Evolutionary conservation across 1,139 yeast species (phyloP), one percentile per base, ranked within the genome.

Genomic region (Debaryomyces psychrophilus): DNA sequence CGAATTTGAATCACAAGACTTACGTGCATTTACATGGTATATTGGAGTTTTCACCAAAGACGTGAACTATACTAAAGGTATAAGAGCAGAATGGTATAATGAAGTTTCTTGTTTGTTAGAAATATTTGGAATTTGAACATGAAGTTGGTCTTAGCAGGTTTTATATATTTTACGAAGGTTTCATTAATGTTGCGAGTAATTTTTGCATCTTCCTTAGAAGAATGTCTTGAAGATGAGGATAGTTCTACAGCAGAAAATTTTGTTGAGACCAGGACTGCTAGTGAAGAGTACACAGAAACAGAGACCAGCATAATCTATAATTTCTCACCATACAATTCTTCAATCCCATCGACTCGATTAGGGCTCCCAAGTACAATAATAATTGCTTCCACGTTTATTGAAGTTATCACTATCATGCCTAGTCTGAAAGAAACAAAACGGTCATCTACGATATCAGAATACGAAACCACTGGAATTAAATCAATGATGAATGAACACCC

Each of bases 71-170:
- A 4, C 11, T 11, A 14, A 14, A 14, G 7, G 14, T 33, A 33
- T 33, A 33, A 33, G 36, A 35, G 22, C 12, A 23, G 20, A 23
- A 17, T 14, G 28, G 22, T 14, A 35, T 35, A n/a, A 17, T 12
- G 28, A 8, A 17, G 40, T 37, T 37, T 26, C 40, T 37, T 23
- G 31, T 26, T 37, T 27, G 40, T 37, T 15, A 37, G 15, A 11
- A 37, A 37, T 37, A 3, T 9, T n/a, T 12, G 8, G 11, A 35
- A 18, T 6, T 12, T 27, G 29, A 37, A 37, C 7, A 37, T 37
- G 40, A 36, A 23, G 23, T 23, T 23, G 5, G 6, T 17, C 14
- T 12, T 37, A 26, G 7, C 12, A 5, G 28, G n/a, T 14, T 18
- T 37, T 15, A 11, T 37, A 17, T 37, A 27, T 11, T 37, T 17